A percentile compares a stretch with the other conserved stretches of the same genome.
Conservation (phyloP, 2,329 filamentous ascomycete species). For the Claviceps arundinis region DNA sequence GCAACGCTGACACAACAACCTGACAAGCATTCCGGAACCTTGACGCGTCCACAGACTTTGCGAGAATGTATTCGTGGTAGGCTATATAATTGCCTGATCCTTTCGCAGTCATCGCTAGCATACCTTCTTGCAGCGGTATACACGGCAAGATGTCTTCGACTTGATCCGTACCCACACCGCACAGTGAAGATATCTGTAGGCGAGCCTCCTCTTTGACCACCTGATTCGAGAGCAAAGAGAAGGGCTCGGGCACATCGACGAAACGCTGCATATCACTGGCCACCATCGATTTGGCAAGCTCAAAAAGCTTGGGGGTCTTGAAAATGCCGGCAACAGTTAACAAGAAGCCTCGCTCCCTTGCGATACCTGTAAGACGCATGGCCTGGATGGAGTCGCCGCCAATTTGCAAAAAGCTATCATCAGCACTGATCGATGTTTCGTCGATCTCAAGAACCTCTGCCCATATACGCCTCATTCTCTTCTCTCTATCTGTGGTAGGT, state of each 20-base stretch:
- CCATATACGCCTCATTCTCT: neutral
- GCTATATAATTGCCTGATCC: neutral
- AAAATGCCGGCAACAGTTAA: conserved; percentile 9
- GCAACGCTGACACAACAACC: neutral
- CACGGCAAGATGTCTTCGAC: neutral
- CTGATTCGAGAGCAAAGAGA: no score
- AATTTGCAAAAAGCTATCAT: neutral
- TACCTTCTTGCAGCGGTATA: neutral
- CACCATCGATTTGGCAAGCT: conserved; percentile 17
- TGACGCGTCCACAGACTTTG: neutral
- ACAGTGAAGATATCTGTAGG: neutral
- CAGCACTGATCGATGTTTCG: neutral
- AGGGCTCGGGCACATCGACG: neutral
- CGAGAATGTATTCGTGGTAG: neutral
- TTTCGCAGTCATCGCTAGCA: neutral
- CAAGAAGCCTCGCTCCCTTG: neutral
- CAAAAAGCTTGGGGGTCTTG: conserved; percentile 23
- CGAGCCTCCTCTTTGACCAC: neutral
- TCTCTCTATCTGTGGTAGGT: neutral
- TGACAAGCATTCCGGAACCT: conserved; percentile 9
- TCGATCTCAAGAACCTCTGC: neutral
- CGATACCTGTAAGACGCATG: conserved; percentile 21
- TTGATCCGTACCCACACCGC: neutral
- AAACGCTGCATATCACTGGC: conserved; percentile 16
- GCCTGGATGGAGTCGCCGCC: conserved; percentile 27